Base-by-base conservation (phyloP, 2,329 filamentous ascomycete species). In the Biscogniauxia sp. region DNA sequence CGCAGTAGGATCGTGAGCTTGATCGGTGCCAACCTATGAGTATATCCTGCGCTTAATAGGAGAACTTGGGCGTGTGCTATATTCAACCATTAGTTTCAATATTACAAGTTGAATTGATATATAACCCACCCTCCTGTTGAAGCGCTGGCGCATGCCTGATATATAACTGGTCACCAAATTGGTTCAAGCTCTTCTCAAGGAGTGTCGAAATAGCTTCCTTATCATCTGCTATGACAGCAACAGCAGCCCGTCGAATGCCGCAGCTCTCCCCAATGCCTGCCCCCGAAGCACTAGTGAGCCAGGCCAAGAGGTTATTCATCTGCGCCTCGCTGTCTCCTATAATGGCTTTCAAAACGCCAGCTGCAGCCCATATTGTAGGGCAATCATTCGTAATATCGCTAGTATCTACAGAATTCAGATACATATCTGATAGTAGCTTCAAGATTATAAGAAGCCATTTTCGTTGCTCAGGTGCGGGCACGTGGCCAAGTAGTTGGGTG, bases 111-210 rank as follows among this genome's bases (percentile, higher is more conserved):
- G n/a, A 0, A 23, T 20, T 2, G n/a, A 15, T 1, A 9, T 4
- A 17, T 13, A n/a, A 71, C 76, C 68, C 76, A 91, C 92, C 89
- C 83, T 98, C 92, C 82, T 99, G 95, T 70, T 93, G 90, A 49
- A 95, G 72, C n/a, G 90, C 85, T 5, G 93, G 88, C 0, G 90
- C 86, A 74, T 98, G 93, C 60, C 87, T 90, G 67, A 98, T 92
- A 69, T 93, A 96, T 11, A 98, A 79, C 55, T 90, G 86, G 68
- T 97, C 93, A 0, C 92, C 91, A 73, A 98, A 97, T 54, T 89
- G 85, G 49, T 79, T 80, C 54, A 97, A 78, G 54, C 82, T 85
- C 70, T 87, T 91, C 68, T 93, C 86, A 59, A 94, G 73, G 41
- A 91, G 77, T 0, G 73, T 77, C 5, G 81, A 76, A 1, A 92